phyloP scores from a whole-genome alignment of 1,284 basidiomycete species.

The Meira miltonrushii region DNA sequence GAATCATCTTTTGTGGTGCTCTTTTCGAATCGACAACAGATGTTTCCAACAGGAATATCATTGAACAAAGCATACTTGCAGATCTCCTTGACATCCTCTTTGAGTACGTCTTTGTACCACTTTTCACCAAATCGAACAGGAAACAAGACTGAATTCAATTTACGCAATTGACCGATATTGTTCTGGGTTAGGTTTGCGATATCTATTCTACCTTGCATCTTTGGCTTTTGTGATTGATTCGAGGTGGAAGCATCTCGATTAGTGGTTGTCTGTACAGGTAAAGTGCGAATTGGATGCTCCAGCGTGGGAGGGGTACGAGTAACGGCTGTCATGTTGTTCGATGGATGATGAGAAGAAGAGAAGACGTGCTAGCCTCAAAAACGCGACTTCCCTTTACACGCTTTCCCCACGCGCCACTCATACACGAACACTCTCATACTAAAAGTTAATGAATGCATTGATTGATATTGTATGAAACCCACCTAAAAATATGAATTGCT shows the following conservation, averaged over 20 bases:
- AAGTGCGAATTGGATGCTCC: too few relatives aligned
- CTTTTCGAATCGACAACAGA: conserved; percentile 51
- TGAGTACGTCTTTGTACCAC: conserved; percentile 45
- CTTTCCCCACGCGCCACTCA: too few relatives aligned
- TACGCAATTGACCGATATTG: conserved; percentile 49
- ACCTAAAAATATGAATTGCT: too few relatives aligned
- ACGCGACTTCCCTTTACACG: too few relatives aligned
- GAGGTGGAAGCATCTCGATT: too few relatives aligned
- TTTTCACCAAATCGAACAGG: conserved; percentile 45
- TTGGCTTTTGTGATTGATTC: too few relatives aligned
- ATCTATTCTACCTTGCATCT: conserved; percentile 14
- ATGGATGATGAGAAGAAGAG: background rate
- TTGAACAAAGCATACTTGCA: conserved; percentile 53
- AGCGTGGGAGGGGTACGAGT: too few relatives aligned
- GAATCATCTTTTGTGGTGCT: conserved; percentile 14
- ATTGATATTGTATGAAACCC: too few relatives aligned
- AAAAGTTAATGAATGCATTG: too few relatives aligned
- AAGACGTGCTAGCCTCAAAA: too few relatives aligned
- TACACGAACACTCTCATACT: too few relatives aligned
- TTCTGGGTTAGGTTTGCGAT: conserved; percentile 45
- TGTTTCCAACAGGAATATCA: conserved; percentile 53
- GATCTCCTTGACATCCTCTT: conserved; percentile 31
- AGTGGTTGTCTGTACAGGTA: too few relatives aligned
- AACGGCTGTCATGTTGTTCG: background rate
- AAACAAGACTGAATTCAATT: conserved; percentile 47